Conservation (phyloP, 2,329 filamentous ascomycete genomes). For the Xylariaceae sp. region DNA sequence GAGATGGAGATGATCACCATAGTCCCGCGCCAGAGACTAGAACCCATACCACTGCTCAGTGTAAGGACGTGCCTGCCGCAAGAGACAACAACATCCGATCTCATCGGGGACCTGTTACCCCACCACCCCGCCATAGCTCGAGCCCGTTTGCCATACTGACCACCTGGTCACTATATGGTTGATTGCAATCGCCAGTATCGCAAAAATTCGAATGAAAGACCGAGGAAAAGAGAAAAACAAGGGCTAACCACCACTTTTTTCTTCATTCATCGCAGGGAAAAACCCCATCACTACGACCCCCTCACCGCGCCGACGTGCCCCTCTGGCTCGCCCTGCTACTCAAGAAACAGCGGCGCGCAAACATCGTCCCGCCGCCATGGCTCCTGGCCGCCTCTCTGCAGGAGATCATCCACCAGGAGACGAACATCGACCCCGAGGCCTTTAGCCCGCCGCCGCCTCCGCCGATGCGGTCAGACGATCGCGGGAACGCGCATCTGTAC, state of each 20-base stretch:
- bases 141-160: background rate
- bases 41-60: conserved; percentile 75
- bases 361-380: conserved; percentile 89
- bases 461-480: conserved; percentile 45
- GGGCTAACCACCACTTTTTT: no score
- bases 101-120: conserved; percentile 5
- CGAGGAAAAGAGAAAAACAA: no score
- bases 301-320: conserved; percentile 71
- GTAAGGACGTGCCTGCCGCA: no score
- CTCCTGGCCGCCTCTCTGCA: conserved; percentile 70
- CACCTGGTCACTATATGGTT: no score
- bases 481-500: conserved; percentile 37
- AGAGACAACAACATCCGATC: background rate
- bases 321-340: conserved; percentile 94
- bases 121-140: conserved; percentile 15
- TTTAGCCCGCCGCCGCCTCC: conserved; percentile 75
- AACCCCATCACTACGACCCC: conserved; percentile 71
- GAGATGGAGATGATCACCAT: conserved; percentile 97
- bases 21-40: conserved; percentile 83
- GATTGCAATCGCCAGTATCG: no score
- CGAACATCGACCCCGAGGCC: conserved; percentile 59
- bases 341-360: conserved; percentile 88
- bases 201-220: no score
- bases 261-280: conserved; percentile 63
- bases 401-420: conserved; percentile 76